Conservation (phyloP, 345 rosid genomes). For the Kernera saxatilis region DNA sequence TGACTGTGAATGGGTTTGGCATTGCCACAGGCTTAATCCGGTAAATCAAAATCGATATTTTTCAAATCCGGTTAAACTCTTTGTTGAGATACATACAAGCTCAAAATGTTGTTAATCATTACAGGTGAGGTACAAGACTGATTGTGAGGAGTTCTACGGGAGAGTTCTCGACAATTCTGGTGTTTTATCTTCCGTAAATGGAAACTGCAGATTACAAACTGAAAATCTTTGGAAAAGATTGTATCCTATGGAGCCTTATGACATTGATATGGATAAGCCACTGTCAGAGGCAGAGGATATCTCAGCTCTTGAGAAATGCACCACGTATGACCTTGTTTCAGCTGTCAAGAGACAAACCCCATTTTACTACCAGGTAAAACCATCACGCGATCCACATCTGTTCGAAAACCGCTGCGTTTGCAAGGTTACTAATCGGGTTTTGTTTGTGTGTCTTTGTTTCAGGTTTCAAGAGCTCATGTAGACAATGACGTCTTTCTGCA, state of each 20-base stretch:
- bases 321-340: slow-evolving; percentile 81
- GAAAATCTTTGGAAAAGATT: slow-evolving; percentile 58
- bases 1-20: slow-evolving; percentile 99
- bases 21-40: slow-evolving; percentile 95
- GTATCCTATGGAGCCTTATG: slow-evolving; percentile 69
- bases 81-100: neutral
- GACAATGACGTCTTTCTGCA: slow-evolving; percentile 58
- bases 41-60: slow-evolving; percentile 32
- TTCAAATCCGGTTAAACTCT: neutral
- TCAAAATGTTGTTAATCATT: slow-evolving; percentile 4
- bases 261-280: slow-evolving; percentile 38
- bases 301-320: slow-evolving; percentile 47
- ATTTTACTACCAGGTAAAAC: slow-evolving; percentile 73
- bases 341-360: slow-evolving; percentile 93
- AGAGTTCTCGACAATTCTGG: slow-evolving; percentile 54
- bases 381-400: neutral
- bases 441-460: slow-evolving; percentile 2
- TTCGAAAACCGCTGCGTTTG: neutral
- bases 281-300: slow-evolving; percentile 20
- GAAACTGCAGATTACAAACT: slow-evolving; percentile 41
- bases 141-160: slow-evolving; percentile 79
- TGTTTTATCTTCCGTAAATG: slow-evolving; percentile 61
- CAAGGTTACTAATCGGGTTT: neutral
- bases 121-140: slow-evolving; percentile 75
- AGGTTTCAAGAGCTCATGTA: slow-evolving; percentile 73